phyloP scores from a whole-genome alignment of 176 grass and related monocot species.

The barley (Hordeum vulgare) region DNA sequence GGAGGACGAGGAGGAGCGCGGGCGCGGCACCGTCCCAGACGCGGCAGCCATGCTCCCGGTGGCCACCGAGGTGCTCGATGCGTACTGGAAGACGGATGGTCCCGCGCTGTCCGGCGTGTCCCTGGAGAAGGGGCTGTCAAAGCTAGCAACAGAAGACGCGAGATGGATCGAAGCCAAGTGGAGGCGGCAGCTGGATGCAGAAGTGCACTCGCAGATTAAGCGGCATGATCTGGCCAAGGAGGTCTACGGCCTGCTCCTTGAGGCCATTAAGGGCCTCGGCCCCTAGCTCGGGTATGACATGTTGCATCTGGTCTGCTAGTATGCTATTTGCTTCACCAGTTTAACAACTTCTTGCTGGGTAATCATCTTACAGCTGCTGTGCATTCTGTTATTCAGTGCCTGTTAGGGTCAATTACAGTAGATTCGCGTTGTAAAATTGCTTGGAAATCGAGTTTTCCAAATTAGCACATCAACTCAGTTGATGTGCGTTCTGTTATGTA shows the following conservation, averaged over 20 bases:
- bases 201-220: conserved; percentile 44
- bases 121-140: conserved; percentile 48
- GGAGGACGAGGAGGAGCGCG: not conserved
- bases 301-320: not conserved
- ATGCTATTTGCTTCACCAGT: not conserved
- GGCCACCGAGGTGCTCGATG: conserved; percentile 43
- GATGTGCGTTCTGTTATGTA: not conserved
- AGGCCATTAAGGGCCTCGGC: conserved; percentile 38
- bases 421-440: not conserved
- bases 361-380: not conserved
- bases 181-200: conserved; percentile 58
- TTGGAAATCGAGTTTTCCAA: not conserved
- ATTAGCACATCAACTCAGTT: too few relatives aligned
- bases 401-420: not conserved
- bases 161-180: conserved; percentile 45
- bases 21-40: conserved; percentile 24
- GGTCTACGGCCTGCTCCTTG: conserved; percentile 48
- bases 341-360: not conserved
- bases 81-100: conserved; percentile 49
- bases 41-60: conserved; percentile 42
- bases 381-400: conserved; percentile 6
- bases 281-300: conserved; percentile 29
- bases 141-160: conserved; percentile 16
- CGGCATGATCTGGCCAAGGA: conserved; percentile 66
- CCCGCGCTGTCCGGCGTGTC: conserved; percentile 7